phyloP scores from a whole-genome alignment of 441 rosid species.

The Viola pubescens region DNA sequence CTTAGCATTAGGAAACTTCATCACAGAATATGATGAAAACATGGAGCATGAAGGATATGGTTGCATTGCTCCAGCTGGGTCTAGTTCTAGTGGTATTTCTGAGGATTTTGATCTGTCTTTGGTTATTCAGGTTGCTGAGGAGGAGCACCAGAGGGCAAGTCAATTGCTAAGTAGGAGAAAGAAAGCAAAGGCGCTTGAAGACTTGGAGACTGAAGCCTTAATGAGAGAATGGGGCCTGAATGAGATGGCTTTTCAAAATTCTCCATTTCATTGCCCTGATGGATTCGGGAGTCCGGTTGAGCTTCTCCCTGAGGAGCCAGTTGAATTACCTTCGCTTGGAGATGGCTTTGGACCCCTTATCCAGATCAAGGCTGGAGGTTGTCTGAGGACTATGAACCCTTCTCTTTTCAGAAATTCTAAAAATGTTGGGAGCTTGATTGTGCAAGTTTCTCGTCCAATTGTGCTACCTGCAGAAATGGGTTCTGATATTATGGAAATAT shows the following conservation, averaged over 20 bases:
- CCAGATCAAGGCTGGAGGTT: conserved; percentile 41
- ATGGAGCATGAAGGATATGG: conserved; percentile 23
- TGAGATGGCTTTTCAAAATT: conserved; percentile 47
- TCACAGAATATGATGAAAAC: conserved; percentile 34
- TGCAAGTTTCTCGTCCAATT: conserved; percentile 53
- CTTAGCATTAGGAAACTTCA: conserved; percentile 38
- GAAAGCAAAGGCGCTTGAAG: conserved; percentile 51
- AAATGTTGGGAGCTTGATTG: conserved; percentile 39
- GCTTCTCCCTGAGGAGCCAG: conserved; percentile 30
- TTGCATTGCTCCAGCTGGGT: conserved; percentile 7
- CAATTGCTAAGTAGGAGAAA: conserved; percentile 35
- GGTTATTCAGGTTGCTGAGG: conserved; percentile 27
- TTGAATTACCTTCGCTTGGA: conserved; percentile 38
- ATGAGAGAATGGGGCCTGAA: conserved; percentile 58
- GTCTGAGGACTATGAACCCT: conserved; percentile 50
- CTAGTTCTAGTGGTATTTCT: conserved; percentile 20
- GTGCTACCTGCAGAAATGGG: conserved; percentile 55
- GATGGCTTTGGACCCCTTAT: conserved; percentile 41
- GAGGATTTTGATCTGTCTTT: conserved; percentile 38
- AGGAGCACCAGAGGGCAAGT: conserved; percentile 29
- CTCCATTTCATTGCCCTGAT: conserved; percentile 37
- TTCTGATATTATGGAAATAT: conserved; percentile 41
- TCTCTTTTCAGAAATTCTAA: conserved; percentile 34
- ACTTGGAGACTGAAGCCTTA: conserved; percentile 67
- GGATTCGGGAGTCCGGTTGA: conserved; percentile 88